These are phyloP conservation scores for Penicillium chermesinum DNA, from an alignment of 495 filamentous ascomycete species.

Conservation along the genomic window DNA sequence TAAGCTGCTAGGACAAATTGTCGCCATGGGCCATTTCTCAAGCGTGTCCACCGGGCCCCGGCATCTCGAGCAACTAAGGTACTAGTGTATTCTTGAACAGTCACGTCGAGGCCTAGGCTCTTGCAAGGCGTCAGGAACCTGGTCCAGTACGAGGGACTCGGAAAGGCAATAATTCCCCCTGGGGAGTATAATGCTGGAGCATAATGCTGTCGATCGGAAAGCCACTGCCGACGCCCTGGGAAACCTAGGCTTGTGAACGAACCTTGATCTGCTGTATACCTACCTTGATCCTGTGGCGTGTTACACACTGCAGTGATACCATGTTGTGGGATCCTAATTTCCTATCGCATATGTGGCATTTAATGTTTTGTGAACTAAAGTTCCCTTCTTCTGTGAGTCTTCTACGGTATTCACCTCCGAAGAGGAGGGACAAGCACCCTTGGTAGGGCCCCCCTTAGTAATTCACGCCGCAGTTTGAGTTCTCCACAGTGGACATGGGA, in stretches of 20 bases:
- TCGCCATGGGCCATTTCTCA: neutral
- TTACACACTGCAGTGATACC: slow-evolving; percentile 1
- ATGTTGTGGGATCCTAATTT: too few species aligned
- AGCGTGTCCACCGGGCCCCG: slow-evolving; percentile 1
- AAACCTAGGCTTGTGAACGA: neutral
- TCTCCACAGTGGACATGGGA: slow-evolving; percentile 18
- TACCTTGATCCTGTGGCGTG: neutral
- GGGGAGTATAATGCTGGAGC: too few species aligned
- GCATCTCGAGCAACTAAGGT: neutral
- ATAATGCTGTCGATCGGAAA: neutral
- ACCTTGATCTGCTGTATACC: neutral
- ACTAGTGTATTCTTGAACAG: too few species aligned
- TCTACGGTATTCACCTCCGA: neutral
- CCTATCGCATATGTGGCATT: too few species aligned
- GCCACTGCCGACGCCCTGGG: neutral
- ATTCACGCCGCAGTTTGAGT: slow-evolving; percentile 2
- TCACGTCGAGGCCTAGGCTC: too few species aligned
- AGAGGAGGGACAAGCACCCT: neutral
- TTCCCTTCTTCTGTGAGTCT: too few species aligned
- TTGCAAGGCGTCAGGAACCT: too few species aligned
- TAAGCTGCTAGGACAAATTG: neutral
- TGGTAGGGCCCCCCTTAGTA: neutral
- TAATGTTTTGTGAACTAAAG: too few species aligned
- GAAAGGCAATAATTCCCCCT: too few species aligned
- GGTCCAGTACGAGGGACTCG: too few species aligned